phyloP scores from a whole-genome alignment of 192 early-diverging fungal species.

The Mortierella hygrophila region DNA sequence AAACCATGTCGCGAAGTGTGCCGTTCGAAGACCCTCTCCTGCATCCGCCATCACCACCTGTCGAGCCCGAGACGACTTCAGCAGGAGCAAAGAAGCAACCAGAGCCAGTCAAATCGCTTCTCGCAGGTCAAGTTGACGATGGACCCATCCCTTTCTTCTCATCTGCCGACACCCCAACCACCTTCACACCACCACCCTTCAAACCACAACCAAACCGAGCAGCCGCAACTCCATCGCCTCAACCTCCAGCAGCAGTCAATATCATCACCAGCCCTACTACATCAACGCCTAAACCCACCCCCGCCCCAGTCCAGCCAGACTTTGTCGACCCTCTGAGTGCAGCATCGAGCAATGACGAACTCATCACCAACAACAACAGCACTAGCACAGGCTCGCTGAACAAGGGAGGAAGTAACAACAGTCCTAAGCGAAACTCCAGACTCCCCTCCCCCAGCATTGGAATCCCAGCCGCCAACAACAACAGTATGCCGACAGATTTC shows the following conservation, averaged over 20 bases:
- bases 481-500: slow-evolving; percentile 44
- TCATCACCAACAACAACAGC: neutral
- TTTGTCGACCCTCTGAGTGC: slow-evolving; percentile 39
- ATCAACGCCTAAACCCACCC: neutral
- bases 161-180: slow-evolving; percentile 9
- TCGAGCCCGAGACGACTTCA: neutral
- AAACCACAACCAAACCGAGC: neutral
- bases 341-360: slow-evolving; percentile 4
- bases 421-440: neutral
- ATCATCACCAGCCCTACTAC: neutral
- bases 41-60: slow-evolving; percentile 44
- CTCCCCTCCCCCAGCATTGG: slow-evolving; percentile 19
- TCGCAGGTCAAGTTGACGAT: slow-evolving; percentile 26
- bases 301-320: neutral
- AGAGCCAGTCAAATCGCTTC: neutral
- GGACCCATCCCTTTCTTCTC: slow-evolving; percentile 45
- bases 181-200: slow-evolving; percentile 37
- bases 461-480: slow-evolving; percentile 10
- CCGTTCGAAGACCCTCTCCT: slow-evolving; percentile 51
- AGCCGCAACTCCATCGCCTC: neutral
- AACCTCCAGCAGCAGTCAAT: neutral
- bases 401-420: neutral
- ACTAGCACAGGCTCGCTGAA: neutral
- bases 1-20: slow-evolving; percentile 43
- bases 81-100: neutral